Conservation (phyloP, 2,329 filamentous ascomycete species). For the Periglandula ipomoeae region DNA sequence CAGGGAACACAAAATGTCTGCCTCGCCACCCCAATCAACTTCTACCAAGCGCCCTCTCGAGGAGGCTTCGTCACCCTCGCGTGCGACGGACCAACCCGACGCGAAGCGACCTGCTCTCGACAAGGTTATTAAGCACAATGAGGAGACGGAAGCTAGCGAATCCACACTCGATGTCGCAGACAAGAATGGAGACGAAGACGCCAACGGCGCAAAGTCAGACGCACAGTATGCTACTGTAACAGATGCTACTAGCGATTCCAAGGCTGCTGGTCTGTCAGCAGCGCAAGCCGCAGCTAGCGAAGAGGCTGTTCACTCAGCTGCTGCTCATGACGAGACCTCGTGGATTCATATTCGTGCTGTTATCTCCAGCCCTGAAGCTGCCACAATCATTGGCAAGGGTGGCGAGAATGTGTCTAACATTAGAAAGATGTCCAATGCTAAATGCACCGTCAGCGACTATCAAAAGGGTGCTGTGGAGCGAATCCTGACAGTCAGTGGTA, state of each 20-base stretch:
- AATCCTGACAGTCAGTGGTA: slow-evolving; percentile 92
- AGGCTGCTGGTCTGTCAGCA: slow-evolving; percentile 14
- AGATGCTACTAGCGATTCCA: slow-evolving; percentile 19
- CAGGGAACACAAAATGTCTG: slow-evolving; percentile 53
- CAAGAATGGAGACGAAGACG: slow-evolving; percentile 39
- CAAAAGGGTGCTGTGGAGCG: slow-evolving; percentile 94
- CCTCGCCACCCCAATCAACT: slow-evolving; percentile 56
- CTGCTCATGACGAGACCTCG: slow-evolving; percentile 75
- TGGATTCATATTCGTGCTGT: slow-evolving; percentile 98
- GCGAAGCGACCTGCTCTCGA: slow-evolving; percentile 94
- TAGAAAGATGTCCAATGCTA: slow-evolving; percentile 85
- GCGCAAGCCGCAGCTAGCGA: slow-evolving; percentile 19
- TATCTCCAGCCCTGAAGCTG: slow-evolving; percentile 94
- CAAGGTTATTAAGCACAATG: slow-evolving; percentile 69
- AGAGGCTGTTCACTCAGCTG: slow-evolving; percentile 35
- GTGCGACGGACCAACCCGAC: slow-evolving; percentile 85
- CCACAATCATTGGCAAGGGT: slow-evolving; percentile 96
- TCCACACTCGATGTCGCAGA: slow-evolving; percentile 31
- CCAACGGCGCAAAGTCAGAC: slow-evolving; percentile 39
- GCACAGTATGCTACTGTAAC: slow-evolving; percentile 20
- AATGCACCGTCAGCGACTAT: slow-evolving; percentile 98
- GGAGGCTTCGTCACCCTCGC: slow-evolving; percentile 90
- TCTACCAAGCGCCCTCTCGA: slow-evolving; percentile 88
- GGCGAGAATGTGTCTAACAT: slow-evolving; percentile 98
- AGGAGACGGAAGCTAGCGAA: slow-evolving; percentile 37